Conservation (phyloP, 1,284 basidiomycete species). For the Spongiforma sp. region DNA sequence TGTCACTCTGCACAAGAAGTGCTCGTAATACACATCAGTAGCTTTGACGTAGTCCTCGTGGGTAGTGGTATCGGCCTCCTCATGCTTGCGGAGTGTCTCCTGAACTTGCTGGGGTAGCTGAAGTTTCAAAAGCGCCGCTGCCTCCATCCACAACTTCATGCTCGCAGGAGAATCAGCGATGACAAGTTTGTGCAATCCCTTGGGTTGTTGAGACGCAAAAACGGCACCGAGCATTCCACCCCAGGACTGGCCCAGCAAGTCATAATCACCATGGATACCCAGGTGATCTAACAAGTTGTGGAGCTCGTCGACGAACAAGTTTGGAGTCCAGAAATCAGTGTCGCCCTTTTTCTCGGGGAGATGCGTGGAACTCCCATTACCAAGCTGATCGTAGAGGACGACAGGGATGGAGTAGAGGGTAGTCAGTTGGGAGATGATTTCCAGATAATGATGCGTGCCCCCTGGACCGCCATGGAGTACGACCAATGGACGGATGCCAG, state of each 20-base stretch:
- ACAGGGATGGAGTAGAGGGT: constrained; percentile 40
- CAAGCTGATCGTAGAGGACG: constrained; percentile 56
- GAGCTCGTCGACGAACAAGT: constrained; percentile 53
- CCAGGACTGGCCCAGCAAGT: constrained; percentile 56
- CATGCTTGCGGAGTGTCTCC: constrained; percentile 50
- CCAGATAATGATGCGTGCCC: constrained; percentile 43
- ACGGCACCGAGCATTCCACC: constrained; percentile 52
- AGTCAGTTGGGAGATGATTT: constrained; percentile 40
- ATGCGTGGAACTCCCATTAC: constrained; percentile 52
- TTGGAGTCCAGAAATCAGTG: constrained; percentile 47
- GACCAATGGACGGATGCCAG: constrained; percentile 42
- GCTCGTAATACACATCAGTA: constrained; percentile 46
- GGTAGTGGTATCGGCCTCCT: constrained; percentile 51
- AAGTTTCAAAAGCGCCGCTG: constrained; percentile 37
- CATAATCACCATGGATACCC: constrained; percentile 42
- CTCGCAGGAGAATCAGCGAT: constrained; percentile 46
- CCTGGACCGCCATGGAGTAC: constrained; percentile 54
- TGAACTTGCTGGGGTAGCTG: constrained; percentile 49
- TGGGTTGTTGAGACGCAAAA: constrained; percentile 44
- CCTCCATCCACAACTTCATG: constrained; percentile 45
- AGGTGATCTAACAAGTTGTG: constrained; percentile 48
- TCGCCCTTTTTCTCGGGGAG: constrained; percentile 45
- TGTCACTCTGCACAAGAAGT: constrained; percentile 50
- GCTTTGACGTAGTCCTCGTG: constrained; percentile 52
- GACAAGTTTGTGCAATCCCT: constrained; percentile 48